Base-by-base conservation (phyloP, 2,329 filamentous ascomycete species). In the Monosporascus sp. region DNA sequence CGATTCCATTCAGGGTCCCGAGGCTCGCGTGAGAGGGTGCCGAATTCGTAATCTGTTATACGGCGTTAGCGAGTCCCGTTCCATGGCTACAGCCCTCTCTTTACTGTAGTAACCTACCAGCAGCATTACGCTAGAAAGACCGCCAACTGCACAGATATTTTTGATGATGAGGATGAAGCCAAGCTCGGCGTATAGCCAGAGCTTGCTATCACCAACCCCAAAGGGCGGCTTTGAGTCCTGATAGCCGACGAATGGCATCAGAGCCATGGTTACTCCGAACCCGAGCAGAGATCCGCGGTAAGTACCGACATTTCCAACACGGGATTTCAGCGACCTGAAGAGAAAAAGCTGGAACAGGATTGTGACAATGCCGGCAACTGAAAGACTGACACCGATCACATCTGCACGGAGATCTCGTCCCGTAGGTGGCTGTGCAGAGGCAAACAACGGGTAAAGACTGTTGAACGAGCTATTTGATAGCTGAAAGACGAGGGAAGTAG, bases 381-480 rank as follows among this genome's bases (percentile, higher is more conserved):
- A 93, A 50, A 97, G 77, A 1, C 88, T 89, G 19, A 96, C 72
- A 0, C 94, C 94, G 45, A 97, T 96, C 55, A 89, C 90, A 53
- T 84, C 80, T 0, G 93, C 90, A 0, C 80, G 80, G 3, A 97
- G 76, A 1, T 79, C 78, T 41, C 94, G 87, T 19, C 94, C 94
- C 0, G 86, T 86, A 0, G 94, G 94, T 0, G 85, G 78, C 1
- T 80, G 71, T 0, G 88, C 85, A 52, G 92, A 86, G 1, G 87
- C 89, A 63, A 97, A 99, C 51, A 97, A 93, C 1, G 94, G 94
- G 64, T 95, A 99, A 0, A 99, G 77, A 19, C 90, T 93, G 71
- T 96, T 97, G 79, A 92, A 99, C 3, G 91, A 91, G 60, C 97
- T 91, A 69, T 97, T 97, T 56, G 89, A 86, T 5, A 99, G 79